phyloP scores from a whole-genome alignment of 768 basidiomycete genomes.

The Daedaleopsis sinensis region DNA sequence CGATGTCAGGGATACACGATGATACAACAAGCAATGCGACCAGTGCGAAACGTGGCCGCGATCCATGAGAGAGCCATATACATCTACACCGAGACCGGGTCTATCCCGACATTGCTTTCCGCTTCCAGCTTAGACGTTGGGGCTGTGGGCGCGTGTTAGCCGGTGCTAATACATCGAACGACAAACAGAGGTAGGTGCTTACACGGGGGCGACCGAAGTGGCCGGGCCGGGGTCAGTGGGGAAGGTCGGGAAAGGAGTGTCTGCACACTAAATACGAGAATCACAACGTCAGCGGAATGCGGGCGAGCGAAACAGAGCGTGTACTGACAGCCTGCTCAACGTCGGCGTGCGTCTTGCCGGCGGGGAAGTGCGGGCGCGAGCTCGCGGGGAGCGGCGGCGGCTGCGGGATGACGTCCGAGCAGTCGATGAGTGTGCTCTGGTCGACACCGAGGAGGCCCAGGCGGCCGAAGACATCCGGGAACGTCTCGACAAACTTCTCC shows the following conservation, averaged over 20 bases:
- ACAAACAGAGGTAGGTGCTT: slow-evolving; percentile 19
- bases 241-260: slow-evolving; percentile 19
- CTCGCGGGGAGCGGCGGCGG: slow-evolving; percentile 3
- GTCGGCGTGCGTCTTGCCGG: slow-evolving; percentile 21
- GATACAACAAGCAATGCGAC: too few relatives aligned
- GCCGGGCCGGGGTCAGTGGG: slow-evolving; percentile 31
- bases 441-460: slow-evolving; percentile 29
- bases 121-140: neutral
- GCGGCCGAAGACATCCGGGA: slow-evolving; percentile 29
- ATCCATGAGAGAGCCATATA: too few relatives aligned
- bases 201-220: slow-evolving; percentile 34
- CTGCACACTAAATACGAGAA: neutral
- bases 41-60: too few relatives aligned
- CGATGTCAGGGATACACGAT: too few relatives aligned
- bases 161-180: too few relatives aligned
- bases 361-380: slow-evolving; percentile 21
- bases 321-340: slow-evolving; percentile 26
- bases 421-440: slow-evolving; percentile 1
- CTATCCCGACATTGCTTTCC: too few relatives aligned
- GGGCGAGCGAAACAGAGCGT: too few relatives aligned
- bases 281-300: neutral
- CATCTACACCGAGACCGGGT: too few relatives aligned
- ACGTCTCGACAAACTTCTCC: slow-evolving; percentile 20
- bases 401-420: slow-evolving; percentile 5
- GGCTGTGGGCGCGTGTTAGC: slow-evolving; percentile 20